phyloP scores from a whole-genome alignment of 495 filamentous ascomycete species.

The Penicillium flavigenum region DNA sequence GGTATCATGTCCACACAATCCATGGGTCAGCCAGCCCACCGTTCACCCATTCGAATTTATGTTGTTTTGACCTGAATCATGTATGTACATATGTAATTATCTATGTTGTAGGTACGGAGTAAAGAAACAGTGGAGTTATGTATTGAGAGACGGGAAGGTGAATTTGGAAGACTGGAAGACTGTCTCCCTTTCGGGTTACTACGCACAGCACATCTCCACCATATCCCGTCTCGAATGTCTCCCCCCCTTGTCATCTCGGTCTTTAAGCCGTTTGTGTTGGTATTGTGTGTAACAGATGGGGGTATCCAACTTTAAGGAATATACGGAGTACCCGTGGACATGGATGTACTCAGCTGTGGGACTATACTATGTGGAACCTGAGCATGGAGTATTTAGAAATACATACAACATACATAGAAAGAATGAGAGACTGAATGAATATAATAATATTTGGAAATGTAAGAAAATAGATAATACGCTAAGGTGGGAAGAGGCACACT shows the following conservation, averaged over 20 bases:
- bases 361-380: no score
- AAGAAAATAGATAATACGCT: background rate
- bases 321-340: no score
- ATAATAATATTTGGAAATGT: no score
- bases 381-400: no score
- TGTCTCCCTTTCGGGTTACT: conserved; percentile 7
- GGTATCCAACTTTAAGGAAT: no score
- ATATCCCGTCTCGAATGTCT: conserved; percentile 9
- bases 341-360: no score
- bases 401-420: no score
- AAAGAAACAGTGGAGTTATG: no score
- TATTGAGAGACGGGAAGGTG: background rate
- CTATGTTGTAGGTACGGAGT: no score
- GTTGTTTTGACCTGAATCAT: no score
- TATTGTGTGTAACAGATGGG: background rate
- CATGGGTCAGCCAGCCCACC: conserved; percentile 28
- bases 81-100: no score
- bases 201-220: conserved; percentile 7
- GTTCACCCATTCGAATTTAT: conserved; percentile 21
- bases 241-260: conserved; percentile 7
- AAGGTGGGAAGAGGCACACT: conserved; percentile 8
- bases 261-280: conserved; percentile 2
- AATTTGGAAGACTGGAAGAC: conserved; percentile 28
- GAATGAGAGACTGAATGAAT: no score
- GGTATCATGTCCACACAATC: conserved; percentile 1